Evolutionary conservation across 2,329 filamentous ascomycete species (phyloP).

Genomic region (Westerdykella ornata): DNA sequence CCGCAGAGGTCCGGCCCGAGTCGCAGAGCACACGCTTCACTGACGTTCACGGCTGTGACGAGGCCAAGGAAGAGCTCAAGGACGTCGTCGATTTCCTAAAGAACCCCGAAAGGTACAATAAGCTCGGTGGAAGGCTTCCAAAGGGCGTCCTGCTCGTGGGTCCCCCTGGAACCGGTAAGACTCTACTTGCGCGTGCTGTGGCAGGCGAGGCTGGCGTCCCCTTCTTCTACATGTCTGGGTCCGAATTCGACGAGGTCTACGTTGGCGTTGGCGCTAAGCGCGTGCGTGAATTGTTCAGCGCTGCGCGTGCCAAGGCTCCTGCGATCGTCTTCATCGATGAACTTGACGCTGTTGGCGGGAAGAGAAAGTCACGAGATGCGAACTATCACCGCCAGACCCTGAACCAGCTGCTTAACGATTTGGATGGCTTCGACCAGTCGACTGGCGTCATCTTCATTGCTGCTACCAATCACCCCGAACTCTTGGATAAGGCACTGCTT

Average conservation of each 20-base stretch:
- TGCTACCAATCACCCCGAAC: constrained; percentile 91
- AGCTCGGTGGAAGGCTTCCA: constrained; percentile 89
- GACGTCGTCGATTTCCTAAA: constrained; percentile 95
- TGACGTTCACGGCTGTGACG: constrained; percentile 95
- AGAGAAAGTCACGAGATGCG: constrained; percentile 85
- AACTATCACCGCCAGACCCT: constrained; percentile 96
- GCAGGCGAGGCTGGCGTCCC: constrained; percentile 95
- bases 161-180: constrained; percentile 96
- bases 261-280: constrained; percentile 95
- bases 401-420: constrained; percentile 92
- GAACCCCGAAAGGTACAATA: constrained; percentile 87
- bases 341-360: constrained; percentile 87
- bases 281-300: constrained; percentile 83
- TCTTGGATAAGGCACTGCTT: constrained; percentile 89
- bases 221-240: constrained; percentile 99
- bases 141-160: constrained; percentile 95
- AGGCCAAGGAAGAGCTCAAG: constrained; percentile 95
- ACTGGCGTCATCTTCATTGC: constrained; percentile 93
- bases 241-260: constrained; percentile 97
- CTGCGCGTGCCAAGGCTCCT: constrained; percentile 78
- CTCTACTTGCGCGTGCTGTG: constrained; percentile 86
- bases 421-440: constrained; percentile 94
- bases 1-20: constrained; percentile 84
- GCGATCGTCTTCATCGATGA: constrained; percentile 96
- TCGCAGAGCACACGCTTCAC: constrained; percentile 85